Evolutionary conservation across 495 filamentous ascomycete genomes (phyloP).

Genomic region (Penicillium nucicola): DNA sequence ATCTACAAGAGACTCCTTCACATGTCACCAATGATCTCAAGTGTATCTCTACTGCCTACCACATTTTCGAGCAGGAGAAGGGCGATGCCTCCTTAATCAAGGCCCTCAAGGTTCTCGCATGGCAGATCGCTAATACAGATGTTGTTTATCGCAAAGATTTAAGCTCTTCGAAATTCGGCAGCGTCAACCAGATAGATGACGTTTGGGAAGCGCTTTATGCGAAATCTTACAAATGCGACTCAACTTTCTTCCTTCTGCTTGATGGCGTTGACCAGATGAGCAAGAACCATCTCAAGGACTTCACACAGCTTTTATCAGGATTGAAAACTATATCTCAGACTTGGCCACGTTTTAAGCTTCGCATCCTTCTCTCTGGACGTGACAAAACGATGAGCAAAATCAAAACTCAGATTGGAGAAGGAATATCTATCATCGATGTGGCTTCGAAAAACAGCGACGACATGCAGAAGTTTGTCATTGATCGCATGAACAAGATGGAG

Average conservation of each 20-base stretch:
- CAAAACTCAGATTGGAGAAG: slow-evolving; percentile 3
- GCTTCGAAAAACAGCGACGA: slow-evolving; percentile 11
- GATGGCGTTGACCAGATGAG: slow-evolving; percentile 11
- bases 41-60: slow-evolving; percentile 11
- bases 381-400: slow-evolving; percentile 6
- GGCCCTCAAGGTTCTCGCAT: slow-evolving; percentile 13
- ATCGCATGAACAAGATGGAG: slow-evolving; percentile 17
- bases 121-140: slow-evolving; percentile 15
- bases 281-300: slow-evolving; percentile 8
- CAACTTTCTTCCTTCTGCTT: slow-evolving; percentile 14
- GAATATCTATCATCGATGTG: slow-evolving; percentile 5
- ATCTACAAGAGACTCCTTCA: slow-evolving; percentile 3
- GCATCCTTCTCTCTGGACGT: slow-evolving; percentile 7
- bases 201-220: slow-evolving; percentile 14
- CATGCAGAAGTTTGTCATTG: slow-evolving; percentile 11
- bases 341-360: slow-evolving; percentile 14
- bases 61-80: slow-evolving; percentile 8
- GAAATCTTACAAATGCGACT: slow-evolving; percentile 17
- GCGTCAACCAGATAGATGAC: slow-evolving; percentile 1
- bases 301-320: slow-evolving; percentile 2
- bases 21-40: slow-evolving; percentile 5
- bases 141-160: slow-evolving; percentile 17
- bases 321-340: background rate
- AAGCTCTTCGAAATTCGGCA: background rate
- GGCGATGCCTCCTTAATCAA: slow-evolving; percentile 8